These are phyloP conservation scores for Sordariomycetes sp. DNA, from an alignment of 2,329 filamentous ascomycete genomes.

Conservation along the genomic window DNA sequence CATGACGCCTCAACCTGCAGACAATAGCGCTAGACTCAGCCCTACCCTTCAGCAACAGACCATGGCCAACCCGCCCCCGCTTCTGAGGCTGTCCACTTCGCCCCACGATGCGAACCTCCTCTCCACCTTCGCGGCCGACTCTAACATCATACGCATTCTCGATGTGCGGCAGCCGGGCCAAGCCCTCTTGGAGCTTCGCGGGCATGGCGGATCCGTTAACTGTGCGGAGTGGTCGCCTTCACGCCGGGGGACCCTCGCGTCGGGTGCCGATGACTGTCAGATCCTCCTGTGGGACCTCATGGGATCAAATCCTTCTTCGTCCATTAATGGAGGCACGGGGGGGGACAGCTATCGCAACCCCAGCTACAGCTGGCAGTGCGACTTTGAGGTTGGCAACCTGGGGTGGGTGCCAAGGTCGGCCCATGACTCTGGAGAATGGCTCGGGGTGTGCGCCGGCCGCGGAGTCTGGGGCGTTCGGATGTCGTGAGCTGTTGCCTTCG, in stretches of 20 bases:
- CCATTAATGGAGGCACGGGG: constrained; percentile 38
- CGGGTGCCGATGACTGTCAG: constrained; percentile 82
- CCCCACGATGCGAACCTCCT: constrained; percentile 92
- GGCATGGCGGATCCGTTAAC: constrained; percentile 77
- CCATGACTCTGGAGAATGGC: constrained; percentile 67
- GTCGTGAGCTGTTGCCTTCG: background rate
- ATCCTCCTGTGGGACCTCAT: constrained; percentile 92
- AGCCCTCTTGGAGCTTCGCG: constrained; percentile 83
- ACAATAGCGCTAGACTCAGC: constrained; percentile 55
- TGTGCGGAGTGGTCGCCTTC: constrained; percentile 93
- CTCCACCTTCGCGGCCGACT: constrained; percentile 94
- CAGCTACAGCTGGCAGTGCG: constrained; percentile 71
- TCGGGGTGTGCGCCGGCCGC: constrained; percentile 70
- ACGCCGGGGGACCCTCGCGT: constrained; percentile 78
- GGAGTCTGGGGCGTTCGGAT: constrained; percentile 66
- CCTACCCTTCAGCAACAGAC: constrained; percentile 69
- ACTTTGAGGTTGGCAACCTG: constrained; percentile 78
- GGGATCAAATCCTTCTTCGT: constrained; percentile 41
- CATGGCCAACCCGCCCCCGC: constrained; percentile 64
- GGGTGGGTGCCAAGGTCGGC: constrained; percentile 71
- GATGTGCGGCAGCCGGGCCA: constrained; percentile 95
- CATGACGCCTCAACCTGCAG: constrained; percentile 16
- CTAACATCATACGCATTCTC: constrained; percentile 82
- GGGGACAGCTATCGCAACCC: constrained; percentile 54
- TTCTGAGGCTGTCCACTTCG: constrained; percentile 76